Percentiles rank a stretch among this genome's conserved stretches.
These are phyloP conservation scores for Lathyrus aphaca DNA, from an alignment of 306 rosid genomes.

Conservation along the genomic window DNA sequence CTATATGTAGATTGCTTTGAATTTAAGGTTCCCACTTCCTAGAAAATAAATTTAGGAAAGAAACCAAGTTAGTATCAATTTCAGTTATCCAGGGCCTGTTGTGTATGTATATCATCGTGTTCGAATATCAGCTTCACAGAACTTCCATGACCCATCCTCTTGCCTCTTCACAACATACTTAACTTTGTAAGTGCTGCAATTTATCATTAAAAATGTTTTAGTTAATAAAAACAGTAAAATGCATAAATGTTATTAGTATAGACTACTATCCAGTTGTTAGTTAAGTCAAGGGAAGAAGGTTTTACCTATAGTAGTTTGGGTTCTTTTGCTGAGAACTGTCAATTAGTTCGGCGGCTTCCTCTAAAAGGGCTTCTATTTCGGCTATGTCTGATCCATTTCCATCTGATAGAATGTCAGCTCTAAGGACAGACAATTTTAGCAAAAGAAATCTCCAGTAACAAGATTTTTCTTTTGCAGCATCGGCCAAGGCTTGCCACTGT, in stretches of 20 bases:
- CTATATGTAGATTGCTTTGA: slow-evolving; percentile 32
- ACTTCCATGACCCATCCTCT: slow-evolving; percentile 95
- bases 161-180: slow-evolving; percentile 75
- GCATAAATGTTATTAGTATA: slow-evolving; percentile 6
- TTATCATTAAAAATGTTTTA: slow-evolving; percentile 32
- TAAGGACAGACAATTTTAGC: slow-evolving; percentile 74
- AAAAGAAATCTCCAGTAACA: slow-evolving; percentile 93
- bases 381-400: slow-evolving; percentile 68
- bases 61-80: slow-evolving; percentile 50
- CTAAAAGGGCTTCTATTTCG: slow-evolving; percentile 80
- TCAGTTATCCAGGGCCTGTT: slow-evolving; percentile 31
- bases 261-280: background rate
- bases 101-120: slow-evolving; percentile 47
- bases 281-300: slow-evolving; percentile 13
- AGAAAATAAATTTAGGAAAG: slow-evolving; percentile 34
- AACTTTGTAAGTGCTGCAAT: slow-evolving; percentile 80
- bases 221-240: background rate
- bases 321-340: slow-evolving; percentile 65
- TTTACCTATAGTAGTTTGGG: slow-evolving; percentile 86
- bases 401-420: slow-evolving; percentile 80
- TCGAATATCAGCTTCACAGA: slow-evolving; percentile 74
- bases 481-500: slow-evolving; percentile 93
- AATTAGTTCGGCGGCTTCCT: slow-evolving; percentile 98
- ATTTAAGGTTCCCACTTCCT: slow-evolving; percentile 33
- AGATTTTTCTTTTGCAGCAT: slow-evolving; percentile 73